A percentile compares a stretch with the other conserved stretches of the same genome.
Conservation (phyloP, 2,329 filamentous ascomycete genomes). For the Aspergillus neoniger region DNA sequence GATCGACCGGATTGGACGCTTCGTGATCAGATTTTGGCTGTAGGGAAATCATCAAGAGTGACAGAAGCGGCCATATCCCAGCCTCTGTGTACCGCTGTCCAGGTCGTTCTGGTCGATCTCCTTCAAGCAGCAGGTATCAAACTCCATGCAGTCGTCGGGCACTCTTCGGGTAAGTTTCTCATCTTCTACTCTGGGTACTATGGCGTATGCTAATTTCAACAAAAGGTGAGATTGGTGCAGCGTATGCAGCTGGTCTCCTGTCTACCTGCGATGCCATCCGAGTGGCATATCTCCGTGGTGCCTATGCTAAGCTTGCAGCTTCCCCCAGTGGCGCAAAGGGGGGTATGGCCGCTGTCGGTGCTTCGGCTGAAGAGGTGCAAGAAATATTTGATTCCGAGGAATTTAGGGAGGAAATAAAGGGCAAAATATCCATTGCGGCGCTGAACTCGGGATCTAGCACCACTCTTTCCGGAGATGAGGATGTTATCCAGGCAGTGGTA, state of each 20-base stretch:
- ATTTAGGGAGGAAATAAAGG: conserved; percentile 20
- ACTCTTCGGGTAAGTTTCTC: conserved; percentile 43
- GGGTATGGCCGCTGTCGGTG: conserved; percentile 51
- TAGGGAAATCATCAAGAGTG: background rate
- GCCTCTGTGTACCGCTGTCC: conserved; percentile 21
- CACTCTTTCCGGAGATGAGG: conserved; percentile 46
- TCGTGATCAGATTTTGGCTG: background rate
- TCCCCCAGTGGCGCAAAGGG: conserved; percentile 28
- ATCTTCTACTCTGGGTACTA: no score
- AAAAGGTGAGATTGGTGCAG: conserved; percentile 33
- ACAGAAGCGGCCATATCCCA: conserved; percentile 18
- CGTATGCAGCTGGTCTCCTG: conserved; percentile 50
- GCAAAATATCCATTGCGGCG: conserved; percentile 31
- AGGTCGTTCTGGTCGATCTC: conserved; percentile 22
- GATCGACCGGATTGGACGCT: conserved; percentile 11
- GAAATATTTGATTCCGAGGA: no score
- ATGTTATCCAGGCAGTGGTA: conserved; percentile 31
- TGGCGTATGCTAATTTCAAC: no score
- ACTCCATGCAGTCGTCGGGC: conserved; percentile 42
- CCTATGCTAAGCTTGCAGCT: conserved; percentile 24
- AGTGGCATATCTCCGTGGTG: conserved; percentile 48
- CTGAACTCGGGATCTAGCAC: conserved; percentile 43
- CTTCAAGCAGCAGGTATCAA: conserved; percentile 30
- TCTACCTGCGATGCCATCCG: conserved; percentile 42
- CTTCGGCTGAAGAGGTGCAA: conserved; percentile 30